Evolutionary conservation across 371 early-diverging fungal species (phyloP), one percentile per base, ranked within the genome.

Genomic region (Nematocida sp.): DNA sequence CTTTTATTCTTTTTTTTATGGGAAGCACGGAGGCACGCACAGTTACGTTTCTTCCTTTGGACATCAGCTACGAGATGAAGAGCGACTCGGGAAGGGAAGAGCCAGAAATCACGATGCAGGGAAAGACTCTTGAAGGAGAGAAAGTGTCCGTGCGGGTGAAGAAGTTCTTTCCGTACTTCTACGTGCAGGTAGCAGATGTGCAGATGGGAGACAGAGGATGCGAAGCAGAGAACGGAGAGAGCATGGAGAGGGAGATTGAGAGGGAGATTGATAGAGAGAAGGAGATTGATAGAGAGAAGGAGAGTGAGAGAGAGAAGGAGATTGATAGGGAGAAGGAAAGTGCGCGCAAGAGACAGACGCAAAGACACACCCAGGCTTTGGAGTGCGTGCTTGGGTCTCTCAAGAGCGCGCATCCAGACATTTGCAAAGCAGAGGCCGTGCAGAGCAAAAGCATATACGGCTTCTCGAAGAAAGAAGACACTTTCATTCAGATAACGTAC

Each of bases 121-220:
- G 83, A 62, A 78, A 55, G 31, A 80, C 60, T 29, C 25, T 89
- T 88, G 79, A 78, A 7, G 91, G 91, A 25, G 85, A 90, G 76
- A 90, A 90, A 63, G 90, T 96, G 8, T 81, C 89, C 1, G 92
- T 94, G 75, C 90, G 91, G 84, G 93, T 95, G 1, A 86, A 86
- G 21, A 91, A 91, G 1, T 96, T 95, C 80, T 81, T 86, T 21
- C 94, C 94, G 5, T 94, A 96, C 82, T 90, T 96, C 77, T 97
- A 95, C 81, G 87, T 93, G 15, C 89, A 77, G 58, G 37, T 74
- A n/a, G n/a, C n/a, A n/a, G n/a, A 37, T 38, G 7, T 51, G 55
- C 43, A 56, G 29, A 25, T 29, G 34, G 25, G 43, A 91, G 8
- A 90, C 88, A 89, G 4, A 89, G 92, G 60, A n/a, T 84, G 84